Base-by-base conservation (phyloP, 1,139 yeast species). In the Protomyces pachydermus region DNA sequence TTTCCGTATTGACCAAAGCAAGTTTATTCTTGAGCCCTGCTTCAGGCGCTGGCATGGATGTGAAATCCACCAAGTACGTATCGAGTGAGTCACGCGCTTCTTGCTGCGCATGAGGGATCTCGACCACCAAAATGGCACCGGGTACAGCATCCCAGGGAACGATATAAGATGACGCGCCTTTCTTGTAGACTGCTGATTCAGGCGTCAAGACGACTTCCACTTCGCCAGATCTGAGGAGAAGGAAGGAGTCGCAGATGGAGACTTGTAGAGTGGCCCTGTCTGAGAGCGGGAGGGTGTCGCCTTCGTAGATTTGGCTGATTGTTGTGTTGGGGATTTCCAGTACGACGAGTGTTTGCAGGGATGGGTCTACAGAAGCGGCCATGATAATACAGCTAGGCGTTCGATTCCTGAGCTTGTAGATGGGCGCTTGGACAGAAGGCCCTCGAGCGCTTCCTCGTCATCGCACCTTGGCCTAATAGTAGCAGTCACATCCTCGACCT, bases 11-110 rank as follows among this genome's bases (percentile, higher is more conserved):
- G 38, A 57, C 61, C 20, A 57, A 38, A 14, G 61, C 61, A 42
- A 57, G 53, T 38, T 57, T 53, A n/a, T 57, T 50, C 18, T 54
- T 39, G 34, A 57, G 50, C 16, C 48, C 50, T 4, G 61, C n/a
- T n/a, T 57, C 61, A 12, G 61, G 61, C 28, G 61, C 61, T 14
- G 61, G 61, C 61, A 57, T 57, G 50, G 61, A 57, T 14, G 61
- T 57, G 28, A 50, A 57, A 48, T 57, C 55, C 6, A 57, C 61
- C 38, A 57, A 48, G 35, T 37, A 57, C 23, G 55, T 57, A 45
- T 57, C 61, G 37, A 57, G 50, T 10, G 61, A 35, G 14, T 57
- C 61, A n/a, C 38, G 37, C 37, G 37, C 23, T 45, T 51, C 39
- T 3, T 9, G 14, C 25, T 39, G 48, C 37, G 38, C 14, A 4